phyloP scores from a whole-genome alignment of 352 stramenopile species.

The Globisporangium polare region DNA sequence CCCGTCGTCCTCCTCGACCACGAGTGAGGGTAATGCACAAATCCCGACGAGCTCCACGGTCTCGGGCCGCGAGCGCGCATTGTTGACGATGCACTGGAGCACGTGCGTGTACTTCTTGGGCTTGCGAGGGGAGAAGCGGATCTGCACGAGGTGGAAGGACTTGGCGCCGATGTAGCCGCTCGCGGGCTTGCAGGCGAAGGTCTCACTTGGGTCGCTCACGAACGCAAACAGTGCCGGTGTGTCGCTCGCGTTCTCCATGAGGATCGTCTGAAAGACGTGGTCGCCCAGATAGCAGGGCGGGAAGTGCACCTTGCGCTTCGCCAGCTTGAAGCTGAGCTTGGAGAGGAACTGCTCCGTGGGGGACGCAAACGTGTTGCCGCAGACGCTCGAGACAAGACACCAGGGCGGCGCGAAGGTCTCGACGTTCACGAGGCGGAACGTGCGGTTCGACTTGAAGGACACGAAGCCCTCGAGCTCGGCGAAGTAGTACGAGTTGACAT shows the following conservation, averaged over 20 bases:
- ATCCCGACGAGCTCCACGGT: slow-evolving; percentile 53
- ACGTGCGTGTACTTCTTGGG: slow-evolving; percentile 44
- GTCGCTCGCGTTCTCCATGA: slow-evolving; percentile 86
- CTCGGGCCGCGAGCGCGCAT: slow-evolving; percentile 41
- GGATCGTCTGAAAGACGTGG: slow-evolving; percentile 85
- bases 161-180: slow-evolving; percentile 71
- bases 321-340: slow-evolving; percentile 64
- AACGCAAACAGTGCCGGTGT: slow-evolving; percentile 87
- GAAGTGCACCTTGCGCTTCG: slow-evolving; percentile 69
- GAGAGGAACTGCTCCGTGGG: slow-evolving; percentile 85
- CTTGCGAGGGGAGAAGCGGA: slow-evolving; percentile 62
- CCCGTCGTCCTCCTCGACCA: slow-evolving; percentile 31
- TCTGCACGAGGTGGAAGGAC: slow-evolving; percentile 79
- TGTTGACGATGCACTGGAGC: slow-evolving; percentile 76
- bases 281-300: slow-evolving; percentile 88
- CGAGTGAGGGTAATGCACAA: slow-evolving; percentile 49
- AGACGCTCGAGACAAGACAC: slow-evolving; percentile 67
- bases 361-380: slow-evolving; percentile 87
- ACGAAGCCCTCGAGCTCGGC: slow-evolving; percentile 86
- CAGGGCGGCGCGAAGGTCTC: slow-evolving; percentile 90
- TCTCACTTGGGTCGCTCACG: slow-evolving; percentile 44
- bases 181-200: slow-evolving; percentile 72
- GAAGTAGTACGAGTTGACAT: slow-evolving; percentile 88
- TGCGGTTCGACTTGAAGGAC: slow-evolving; percentile 92
- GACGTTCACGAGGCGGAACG: slow-evolving; percentile 92